These are phyloP conservation scores for Ilex aquifolium DNA, from an alignment of 257 asterid species.

Conservation along the genomic window DNA sequence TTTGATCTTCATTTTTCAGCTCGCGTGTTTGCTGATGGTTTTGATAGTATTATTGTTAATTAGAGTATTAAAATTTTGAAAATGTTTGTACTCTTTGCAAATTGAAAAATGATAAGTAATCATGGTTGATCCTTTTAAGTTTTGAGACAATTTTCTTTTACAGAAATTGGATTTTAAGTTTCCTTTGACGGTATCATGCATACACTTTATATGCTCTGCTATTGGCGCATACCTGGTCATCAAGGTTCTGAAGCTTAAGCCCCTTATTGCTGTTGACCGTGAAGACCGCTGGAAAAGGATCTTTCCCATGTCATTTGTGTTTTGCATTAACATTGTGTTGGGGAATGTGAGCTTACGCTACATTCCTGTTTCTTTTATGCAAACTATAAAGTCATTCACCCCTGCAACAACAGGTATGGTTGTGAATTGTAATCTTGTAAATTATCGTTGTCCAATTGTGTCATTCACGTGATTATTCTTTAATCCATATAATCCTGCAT, in stretches of 20 bases:
- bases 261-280: conserved; percentile 57
- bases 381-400: conserved; percentile 78
- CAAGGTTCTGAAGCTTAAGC: conserved; percentile 63
- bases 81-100: no score
- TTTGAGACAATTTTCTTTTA: conserved; percentile 1
- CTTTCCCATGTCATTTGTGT: conserved; percentile 75
- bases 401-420: conserved; percentile 76
- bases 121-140: no score
- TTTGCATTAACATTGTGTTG: conserved; percentile 72
- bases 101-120: no score
- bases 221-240: conserved; percentile 63
- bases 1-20: no score
- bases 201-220: conserved; percentile 60
- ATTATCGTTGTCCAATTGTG: no score
- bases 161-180: conserved; percentile 68
- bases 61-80: no score
- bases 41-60: no score
- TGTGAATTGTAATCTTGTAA: neutral
- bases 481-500: neutral
- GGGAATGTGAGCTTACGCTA: conserved; percentile 78
- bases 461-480: no score
- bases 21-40: no score
- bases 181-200: conserved; percentile 59
- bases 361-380: conserved; percentile 83
- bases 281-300: conserved; percentile 78